phyloP scores from a whole-genome alignment of 108 stramenopile genomes.

The Conticribra weissflogii region DNA sequence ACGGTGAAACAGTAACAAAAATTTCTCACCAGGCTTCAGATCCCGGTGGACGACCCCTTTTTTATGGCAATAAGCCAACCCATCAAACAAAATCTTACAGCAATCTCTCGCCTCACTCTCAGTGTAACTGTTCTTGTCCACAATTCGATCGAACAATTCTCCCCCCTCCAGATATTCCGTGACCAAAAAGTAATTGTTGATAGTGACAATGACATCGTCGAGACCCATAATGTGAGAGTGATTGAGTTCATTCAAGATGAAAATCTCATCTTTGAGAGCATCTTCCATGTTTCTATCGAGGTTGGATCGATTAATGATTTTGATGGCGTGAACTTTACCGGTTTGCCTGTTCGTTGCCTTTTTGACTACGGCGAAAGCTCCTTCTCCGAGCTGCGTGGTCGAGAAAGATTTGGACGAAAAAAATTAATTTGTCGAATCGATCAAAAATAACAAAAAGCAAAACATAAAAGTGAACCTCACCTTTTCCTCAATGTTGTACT shows the following conservation, averaged over 20 bases:
- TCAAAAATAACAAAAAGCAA: not conserved
- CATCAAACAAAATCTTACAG: constrained; percentile 83
- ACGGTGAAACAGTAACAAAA: no score
- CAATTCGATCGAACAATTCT: constrained; percentile 94
- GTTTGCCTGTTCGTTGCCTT: constrained; percentile 33
- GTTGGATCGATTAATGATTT: constrained; percentile 73
- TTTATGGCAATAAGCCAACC: constrained; percentile 85
- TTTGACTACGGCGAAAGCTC: constrained; percentile 69
- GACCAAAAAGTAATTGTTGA: constrained; percentile 81
- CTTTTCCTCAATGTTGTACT: constrained; percentile 40
- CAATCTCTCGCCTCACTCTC: constrained; percentile 94
- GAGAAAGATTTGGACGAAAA: not conserved
- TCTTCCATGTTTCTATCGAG: constrained; percentile 61
- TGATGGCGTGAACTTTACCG: constrained; percentile 61
- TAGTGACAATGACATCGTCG: constrained; percentile 90
- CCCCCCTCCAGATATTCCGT: constrained; percentile 88
- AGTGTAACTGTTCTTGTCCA: constrained; percentile 90
- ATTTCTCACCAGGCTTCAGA: no score
- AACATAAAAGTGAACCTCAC: constrained; percentile 1
- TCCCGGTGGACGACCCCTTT: constrained; percentile 88
- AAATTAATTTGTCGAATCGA: not conserved
- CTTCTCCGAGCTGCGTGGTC: constrained; percentile 76
- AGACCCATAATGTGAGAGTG: constrained; percentile 77
- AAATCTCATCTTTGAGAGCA: constrained; percentile 74
- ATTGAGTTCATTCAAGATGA: constrained; percentile 60